Conservation (phyloP, 2,329 filamentous ascomycete species). For the Cytospora mali region DNA sequence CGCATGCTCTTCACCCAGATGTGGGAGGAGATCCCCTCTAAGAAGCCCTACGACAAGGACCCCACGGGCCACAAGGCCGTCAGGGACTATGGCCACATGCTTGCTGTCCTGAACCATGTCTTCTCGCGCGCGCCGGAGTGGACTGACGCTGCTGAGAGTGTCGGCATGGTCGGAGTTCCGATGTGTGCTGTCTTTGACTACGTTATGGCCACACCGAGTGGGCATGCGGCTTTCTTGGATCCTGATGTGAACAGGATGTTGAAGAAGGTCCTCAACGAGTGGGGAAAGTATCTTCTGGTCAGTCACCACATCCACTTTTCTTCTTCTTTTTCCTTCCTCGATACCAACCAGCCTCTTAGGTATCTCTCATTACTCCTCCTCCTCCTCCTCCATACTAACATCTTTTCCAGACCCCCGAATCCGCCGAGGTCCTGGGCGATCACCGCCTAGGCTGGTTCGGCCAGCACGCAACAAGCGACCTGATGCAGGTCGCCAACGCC, state of each 20-base stretch:
- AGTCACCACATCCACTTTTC: constrained; percentile 24
- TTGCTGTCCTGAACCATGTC: constrained; percentile 65
- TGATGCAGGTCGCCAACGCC: constrained; percentile 55
- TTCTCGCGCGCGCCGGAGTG: constrained; percentile 54
- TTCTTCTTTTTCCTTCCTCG: background rate
- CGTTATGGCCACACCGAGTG: constrained; percentile 57
- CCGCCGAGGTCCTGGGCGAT: constrained; percentile 51
- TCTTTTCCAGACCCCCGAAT: constrained; percentile 48
- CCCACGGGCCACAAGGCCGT: constrained; percentile 65
- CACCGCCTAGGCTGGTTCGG: constrained; percentile 58
- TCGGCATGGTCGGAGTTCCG: constrained; percentile 57
- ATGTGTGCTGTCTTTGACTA: constrained; percentile 58
- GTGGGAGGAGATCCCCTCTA: constrained; percentile 68
- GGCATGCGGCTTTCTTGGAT: constrained; percentile 57
- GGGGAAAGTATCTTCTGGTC: constrained; percentile 57
- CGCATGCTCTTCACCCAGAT: constrained; percentile 69
- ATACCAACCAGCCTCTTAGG: no score
- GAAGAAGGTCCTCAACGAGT: constrained; percentile 58
- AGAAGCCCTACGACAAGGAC: constrained; percentile 61
- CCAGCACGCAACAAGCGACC: constrained; percentile 47
- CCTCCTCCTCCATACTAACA: background rate
- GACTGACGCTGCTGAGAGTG: constrained; percentile 54
- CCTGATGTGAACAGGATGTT: constrained; percentile 57
- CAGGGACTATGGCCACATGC: constrained; percentile 67
- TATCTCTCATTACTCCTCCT: background rate